Conservation (phyloP, 2,329 filamentous ascomycete species). For the Trichoderma pleuroti region DNA sequence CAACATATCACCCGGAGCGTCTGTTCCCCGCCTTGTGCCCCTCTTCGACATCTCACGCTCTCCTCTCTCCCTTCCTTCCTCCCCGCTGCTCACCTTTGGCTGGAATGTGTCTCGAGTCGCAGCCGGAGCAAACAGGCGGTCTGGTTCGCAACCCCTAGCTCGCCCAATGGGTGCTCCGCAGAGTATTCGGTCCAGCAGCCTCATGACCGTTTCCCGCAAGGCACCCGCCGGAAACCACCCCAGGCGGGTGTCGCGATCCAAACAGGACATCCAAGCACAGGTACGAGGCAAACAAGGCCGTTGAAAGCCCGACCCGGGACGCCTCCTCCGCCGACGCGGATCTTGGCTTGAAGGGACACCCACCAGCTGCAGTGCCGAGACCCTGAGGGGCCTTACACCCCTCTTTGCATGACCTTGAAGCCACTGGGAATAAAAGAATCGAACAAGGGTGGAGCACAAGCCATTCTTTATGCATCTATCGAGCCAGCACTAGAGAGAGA, state of each 20-base stretch:
- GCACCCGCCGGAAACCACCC: neutral
- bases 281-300: neutral
- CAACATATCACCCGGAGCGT: neutral
- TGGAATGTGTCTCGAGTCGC: conserved; percentile 15
- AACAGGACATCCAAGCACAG: neutral
- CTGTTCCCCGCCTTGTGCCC: neutral
- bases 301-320: conserved; percentile 10
- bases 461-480: conserved; percentile 29
- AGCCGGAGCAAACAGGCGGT: conserved; percentile 13
- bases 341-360: conserved; percentile 1
- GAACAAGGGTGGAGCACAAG: neutral
- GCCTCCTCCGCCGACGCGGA: conserved; percentile 13
- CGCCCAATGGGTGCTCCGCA: neutral
- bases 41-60: neutral
- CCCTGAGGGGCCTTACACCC: neutral
- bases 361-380: conserved; percentile 8
- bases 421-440: conserved; percentile 5
- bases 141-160: neutral
- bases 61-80: neutral
- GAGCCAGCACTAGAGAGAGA: conserved; percentile 26
- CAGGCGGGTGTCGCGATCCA: conserved; percentile 6
- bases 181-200: neutral
- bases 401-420: neutral
- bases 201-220: conserved; percentile 11
- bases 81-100: conserved; percentile 6